Conservation (phyloP, 306 rosid genomes). For the Hippophae gyantsensis region DNA sequence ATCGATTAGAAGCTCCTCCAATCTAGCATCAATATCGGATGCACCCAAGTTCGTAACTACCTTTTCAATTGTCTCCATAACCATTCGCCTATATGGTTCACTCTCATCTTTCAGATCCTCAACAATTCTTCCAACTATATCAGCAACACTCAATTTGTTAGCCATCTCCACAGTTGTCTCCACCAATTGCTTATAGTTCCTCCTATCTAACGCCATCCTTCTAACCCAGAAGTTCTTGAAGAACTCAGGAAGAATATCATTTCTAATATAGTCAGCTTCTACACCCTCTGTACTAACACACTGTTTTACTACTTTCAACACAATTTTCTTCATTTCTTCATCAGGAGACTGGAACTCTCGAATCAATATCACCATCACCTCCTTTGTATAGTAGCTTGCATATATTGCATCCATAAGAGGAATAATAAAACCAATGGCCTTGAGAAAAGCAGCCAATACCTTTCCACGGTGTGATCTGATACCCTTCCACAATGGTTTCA, state of each 20-base stretch:
- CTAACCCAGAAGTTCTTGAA: conserved; percentile 93
- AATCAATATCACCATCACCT: conserved; percentile 83
- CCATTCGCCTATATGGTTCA: conserved; percentile 96
- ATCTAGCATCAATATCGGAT: conserved; percentile 75
- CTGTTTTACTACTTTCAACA: conserved; percentile 90
- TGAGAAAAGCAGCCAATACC: conserved; percentile 87
- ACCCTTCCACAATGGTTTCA: conserved; percentile 95
- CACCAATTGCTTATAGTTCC: conserved; percentile 86
- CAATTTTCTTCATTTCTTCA: conserved; percentile 98
- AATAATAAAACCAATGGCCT: conserved; percentile 90
- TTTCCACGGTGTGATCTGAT: conserved; percentile 93
- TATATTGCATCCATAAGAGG: conserved; percentile 90
- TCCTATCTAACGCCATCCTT: conserved; percentile 94
- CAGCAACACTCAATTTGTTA: conserved; percentile 91
- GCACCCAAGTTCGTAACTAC: conserved; percentile 90
- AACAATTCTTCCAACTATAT: conserved; percentile 85
- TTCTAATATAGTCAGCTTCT: conserved; percentile 74
- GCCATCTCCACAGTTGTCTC: conserved; percentile 96
- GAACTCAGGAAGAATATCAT: conserved; percentile 76
- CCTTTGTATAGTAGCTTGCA: conserved; percentile 91
- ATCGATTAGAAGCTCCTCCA: conserved; percentile 92
- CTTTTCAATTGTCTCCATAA: conserved; percentile 96
- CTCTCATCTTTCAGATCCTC: conserved; percentile 98
- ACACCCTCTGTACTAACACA: conserved; percentile 97
- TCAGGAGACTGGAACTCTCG: conserved; percentile 96